A percentile compares a stretch with the other conserved stretches of the same genome.
phyloP scores from a whole-genome alignment of 768 basidiomycete genomes.

The Suillus subaureus region DNA sequence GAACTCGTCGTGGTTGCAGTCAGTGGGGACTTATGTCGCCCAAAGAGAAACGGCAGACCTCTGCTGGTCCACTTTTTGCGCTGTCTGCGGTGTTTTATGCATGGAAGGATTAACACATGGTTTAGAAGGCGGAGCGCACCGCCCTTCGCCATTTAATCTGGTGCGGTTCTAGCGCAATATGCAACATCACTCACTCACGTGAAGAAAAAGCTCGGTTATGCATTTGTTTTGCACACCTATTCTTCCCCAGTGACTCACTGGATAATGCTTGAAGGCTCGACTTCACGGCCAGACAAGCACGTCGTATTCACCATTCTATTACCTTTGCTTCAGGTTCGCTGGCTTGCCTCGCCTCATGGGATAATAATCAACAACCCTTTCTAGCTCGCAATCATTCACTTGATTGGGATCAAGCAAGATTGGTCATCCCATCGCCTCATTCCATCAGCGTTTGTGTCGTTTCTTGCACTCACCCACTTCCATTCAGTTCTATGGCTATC shows the following conservation, averaged over 20 bases:
- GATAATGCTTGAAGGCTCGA: conserved; percentile 41
- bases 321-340: conserved; percentile 68
- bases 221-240: conserved; percentile 76
- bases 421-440: conserved; percentile 70
- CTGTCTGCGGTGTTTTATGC: conserved; percentile 65
- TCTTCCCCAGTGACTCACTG: conserved; percentile 63
- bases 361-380: conserved; percentile 5
- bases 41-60: conserved; percentile 59
- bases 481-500: conserved; percentile 58
- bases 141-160: conserved; percentile 69
- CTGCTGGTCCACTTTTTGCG: conserved; percentile 74
- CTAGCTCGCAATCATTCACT: conserved; percentile 65
- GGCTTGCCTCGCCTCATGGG: conserved; percentile 4
- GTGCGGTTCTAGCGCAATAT: conserved; percentile 43
- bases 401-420: conserved; percentile 61
- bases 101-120: conserved; percentile 69
- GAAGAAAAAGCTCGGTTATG: conserved; percentile 64
- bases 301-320: conserved; percentile 71
- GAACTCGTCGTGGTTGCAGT: conserved; percentile 32
- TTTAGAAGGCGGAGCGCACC: conserved; percentile 61
- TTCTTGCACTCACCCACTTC: conserved; percentile 67
- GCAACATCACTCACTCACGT: conserved; percentile 15
- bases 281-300: conserved; percentile 72
- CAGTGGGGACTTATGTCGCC: conserved; percentile 47
- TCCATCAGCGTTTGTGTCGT: conserved; percentile 64